phyloP scores from a whole-genome alignment of 129 eudicot genomes.

The Kitagawia praeruptora region DNA sequence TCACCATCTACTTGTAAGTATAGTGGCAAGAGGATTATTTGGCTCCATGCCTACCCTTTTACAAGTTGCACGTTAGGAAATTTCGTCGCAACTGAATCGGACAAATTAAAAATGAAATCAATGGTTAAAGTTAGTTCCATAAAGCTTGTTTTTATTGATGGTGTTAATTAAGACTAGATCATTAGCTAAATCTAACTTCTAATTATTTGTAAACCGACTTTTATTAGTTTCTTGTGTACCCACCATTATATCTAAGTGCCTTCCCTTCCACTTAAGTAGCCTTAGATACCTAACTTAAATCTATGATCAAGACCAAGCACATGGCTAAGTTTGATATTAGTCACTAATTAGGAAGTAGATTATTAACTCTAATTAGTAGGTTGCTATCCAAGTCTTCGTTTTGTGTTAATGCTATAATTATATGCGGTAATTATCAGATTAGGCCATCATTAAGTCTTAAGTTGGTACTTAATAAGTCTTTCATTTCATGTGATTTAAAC shows the following conservation, averaged over 20 bases:
- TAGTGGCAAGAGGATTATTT: not conserved
- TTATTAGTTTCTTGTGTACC: constrained; percentile 6
- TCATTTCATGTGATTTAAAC: too few relatives aligned
- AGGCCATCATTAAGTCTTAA: not conserved
- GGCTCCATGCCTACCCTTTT: constrained; percentile 6
- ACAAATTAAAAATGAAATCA: not conserved
- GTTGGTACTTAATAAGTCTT: not conserved
- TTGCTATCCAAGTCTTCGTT: not conserved
- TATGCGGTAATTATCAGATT: not conserved
- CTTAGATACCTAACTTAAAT: not conserved
- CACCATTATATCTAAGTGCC: constrained; percentile 12
- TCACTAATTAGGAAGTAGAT: not conserved
- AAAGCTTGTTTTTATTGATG: constrained; percentile 10
- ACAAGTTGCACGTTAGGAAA: constrained; percentile 14
- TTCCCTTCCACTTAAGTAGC: not conserved
- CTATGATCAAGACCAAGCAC: constrained; percentile 14
- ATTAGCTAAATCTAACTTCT: not conserved
- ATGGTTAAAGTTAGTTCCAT: constrained; percentile 14
- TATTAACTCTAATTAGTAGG: constrained; percentile 7
- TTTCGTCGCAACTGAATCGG: not conserved
- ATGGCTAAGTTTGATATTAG: constrained; percentile 13
- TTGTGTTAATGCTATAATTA: not conserved
- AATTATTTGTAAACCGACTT: not conserved
- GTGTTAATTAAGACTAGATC: constrained; percentile 11
- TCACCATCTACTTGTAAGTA: constrained; percentile 13